These are phyloP conservation scores for Hypoxylon rubiginosum DNA, from an alignment of 2,329 filamentous ascomycete species.

Conservation along the genomic window DNA sequence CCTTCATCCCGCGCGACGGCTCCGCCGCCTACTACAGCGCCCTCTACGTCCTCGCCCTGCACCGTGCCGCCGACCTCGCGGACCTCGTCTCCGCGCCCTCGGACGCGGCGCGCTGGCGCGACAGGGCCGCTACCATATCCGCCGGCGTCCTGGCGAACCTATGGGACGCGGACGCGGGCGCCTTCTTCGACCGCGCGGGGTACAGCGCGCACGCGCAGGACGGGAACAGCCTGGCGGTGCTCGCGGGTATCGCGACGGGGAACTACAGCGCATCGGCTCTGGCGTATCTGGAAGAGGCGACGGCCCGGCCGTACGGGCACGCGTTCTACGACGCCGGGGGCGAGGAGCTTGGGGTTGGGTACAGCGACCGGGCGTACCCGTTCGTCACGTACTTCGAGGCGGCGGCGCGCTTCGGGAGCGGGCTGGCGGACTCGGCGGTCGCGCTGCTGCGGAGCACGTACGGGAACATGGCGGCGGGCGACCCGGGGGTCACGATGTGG, in stretches of 20 bases:
- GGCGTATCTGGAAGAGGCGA: slow-evolving; percentile 55
- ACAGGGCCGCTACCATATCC: slow-evolving; percentile 54
- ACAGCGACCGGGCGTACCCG: slow-evolving; percentile 62
- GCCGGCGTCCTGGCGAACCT: slow-evolving; percentile 55
- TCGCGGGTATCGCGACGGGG: slow-evolving; percentile 54
- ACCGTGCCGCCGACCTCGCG: slow-evolving; percentile 60
- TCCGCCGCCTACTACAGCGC: slow-evolving; percentile 67
- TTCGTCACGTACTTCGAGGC: slow-evolving; percentile 68
- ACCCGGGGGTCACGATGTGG: slow-evolving; percentile 64
- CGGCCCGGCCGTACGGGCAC: slow-evolving; percentile 61
- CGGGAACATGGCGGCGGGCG: slow-evolving; percentile 63
- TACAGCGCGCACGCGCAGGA: slow-evolving; percentile 62
- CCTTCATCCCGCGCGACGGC: slow-evolving; percentile 62
- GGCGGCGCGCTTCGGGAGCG: slow-evolving; percentile 60
- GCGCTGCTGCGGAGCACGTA: slow-evolving; percentile 63
- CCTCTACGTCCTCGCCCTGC: slow-evolving; percentile 62
- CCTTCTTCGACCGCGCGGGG: slow-evolving; percentile 60
- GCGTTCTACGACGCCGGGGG: slow-evolving; percentile 64
- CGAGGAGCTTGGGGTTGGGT: slow-evolving; percentile 52
- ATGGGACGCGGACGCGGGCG: slow-evolving; percentile 59
- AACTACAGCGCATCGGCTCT: slow-evolving; percentile 54
- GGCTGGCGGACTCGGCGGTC: slow-evolving; percentile 54
- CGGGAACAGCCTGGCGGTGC: slow-evolving; percentile 63
- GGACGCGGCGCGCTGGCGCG: slow-evolving; percentile 58
- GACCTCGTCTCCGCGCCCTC: slow-evolving; percentile 45